phyloP scores from a whole-genome alignment of 1,139 yeast genomes.

The Pichia sp. region DNA sequence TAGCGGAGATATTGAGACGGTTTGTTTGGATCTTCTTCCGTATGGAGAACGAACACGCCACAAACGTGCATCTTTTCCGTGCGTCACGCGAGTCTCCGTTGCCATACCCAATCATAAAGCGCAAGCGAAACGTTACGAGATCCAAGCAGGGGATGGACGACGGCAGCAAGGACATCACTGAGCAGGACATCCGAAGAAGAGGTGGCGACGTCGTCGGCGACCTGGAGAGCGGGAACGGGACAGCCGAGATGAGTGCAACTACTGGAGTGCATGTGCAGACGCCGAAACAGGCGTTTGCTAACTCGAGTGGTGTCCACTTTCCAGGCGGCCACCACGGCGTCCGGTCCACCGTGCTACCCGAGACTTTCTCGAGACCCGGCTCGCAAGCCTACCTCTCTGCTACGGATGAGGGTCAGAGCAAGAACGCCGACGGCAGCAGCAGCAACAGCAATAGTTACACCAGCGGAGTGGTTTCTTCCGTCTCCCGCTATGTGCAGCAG shows the following conservation, averaged over 20 bases:
- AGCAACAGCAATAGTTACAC: background rate
- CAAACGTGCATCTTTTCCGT: constrained; percentile 77
- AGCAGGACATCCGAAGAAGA: constrained; percentile 12
- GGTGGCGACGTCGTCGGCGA: background rate
- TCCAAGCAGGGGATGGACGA: constrained; percentile 1
- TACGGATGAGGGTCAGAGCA: background rate
- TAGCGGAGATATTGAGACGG: constrained; percentile 77
- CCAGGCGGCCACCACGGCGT: background rate
- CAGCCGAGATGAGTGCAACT: no score
- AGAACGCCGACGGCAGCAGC: background rate
- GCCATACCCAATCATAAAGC: constrained; percentile 55
- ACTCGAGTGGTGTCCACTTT: background rate
- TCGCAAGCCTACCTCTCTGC: background rate
- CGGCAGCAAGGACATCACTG: constrained; percentile 13
- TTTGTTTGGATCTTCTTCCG: constrained; percentile 87
- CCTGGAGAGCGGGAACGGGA: background rate
- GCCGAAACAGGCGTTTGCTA: constrained; percentile 5
- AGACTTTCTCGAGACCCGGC: background rate
- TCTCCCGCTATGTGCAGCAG: constrained; percentile 26
- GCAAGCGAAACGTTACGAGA: constrained; percentile 6
- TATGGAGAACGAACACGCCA: constrained; percentile 93
- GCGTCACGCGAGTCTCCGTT: constrained; percentile 84
- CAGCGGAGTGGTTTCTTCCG: constrained; percentile 2
- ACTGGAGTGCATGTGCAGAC: background rate
- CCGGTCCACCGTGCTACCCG: constrained; percentile 5